Evolutionary conservation across 176 grass and related monocot genomes (phyloP).

Genomic region (Hyparrhenia diplandra): DNA sequence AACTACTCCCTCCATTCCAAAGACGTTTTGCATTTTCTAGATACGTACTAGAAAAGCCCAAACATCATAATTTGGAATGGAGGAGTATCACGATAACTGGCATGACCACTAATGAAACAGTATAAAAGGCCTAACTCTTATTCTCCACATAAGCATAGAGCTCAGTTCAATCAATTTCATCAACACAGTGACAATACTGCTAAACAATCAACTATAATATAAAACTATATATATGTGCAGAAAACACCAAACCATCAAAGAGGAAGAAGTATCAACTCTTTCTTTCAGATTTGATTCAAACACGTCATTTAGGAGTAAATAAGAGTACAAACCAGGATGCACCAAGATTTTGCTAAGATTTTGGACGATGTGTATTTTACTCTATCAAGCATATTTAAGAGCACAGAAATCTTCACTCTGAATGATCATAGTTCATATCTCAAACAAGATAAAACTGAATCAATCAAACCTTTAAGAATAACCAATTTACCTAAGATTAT

Average conservation of each 20-base stretch:
- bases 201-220: conserved; percentile 4
- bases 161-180: conserved; percentile 8
- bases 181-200: background rate
- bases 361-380: conserved; percentile 15
- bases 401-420: conserved; percentile 25
- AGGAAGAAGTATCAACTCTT: background rate
- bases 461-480: conserved; percentile 42
- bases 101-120: conserved; percentile 15
- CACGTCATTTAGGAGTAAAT: background rate
- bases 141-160: conserved; percentile 9
- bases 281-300: background rate
- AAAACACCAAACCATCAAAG: background rate
- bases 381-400: conserved; percentile 16
- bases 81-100: background rate
- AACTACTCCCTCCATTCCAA: background rate
- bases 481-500: conserved; percentile 92
- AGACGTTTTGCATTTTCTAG: too few species aligned
- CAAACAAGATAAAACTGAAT: conserved; percentile 46
- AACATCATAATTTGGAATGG: too few species aligned
- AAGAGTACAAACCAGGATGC: conserved; percentile 1
- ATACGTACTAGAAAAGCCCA: too few species aligned
- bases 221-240: conserved; percentile 21
- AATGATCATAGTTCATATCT: conserved; percentile 29
- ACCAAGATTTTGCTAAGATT: background rate
- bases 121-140: background rate